Conservation (phyloP, 2,329 filamentous ascomycete species). For the Nemania sp. region DNA sequence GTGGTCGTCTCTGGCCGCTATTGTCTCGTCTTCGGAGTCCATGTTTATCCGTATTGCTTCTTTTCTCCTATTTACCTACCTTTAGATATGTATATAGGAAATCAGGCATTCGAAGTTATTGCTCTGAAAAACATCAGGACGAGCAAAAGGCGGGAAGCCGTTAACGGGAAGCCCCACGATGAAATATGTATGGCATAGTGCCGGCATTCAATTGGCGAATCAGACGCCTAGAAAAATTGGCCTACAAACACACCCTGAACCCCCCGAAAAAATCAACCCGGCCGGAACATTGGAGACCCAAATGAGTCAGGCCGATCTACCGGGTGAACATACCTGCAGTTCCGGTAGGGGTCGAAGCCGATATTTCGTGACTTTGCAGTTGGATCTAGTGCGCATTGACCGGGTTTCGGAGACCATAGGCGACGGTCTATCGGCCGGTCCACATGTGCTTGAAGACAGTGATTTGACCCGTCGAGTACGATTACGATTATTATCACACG, state of each 20-base stretch:
- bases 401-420: not conserved
- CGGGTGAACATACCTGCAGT: not conserved
- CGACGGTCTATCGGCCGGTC: not conserved
- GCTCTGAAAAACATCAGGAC: not conserved
- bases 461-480: too few species aligned
- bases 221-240: not conserved
- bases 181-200: not conserved
- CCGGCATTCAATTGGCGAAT: conserved; percentile 6
- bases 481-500: too few species aligned
- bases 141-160: not conserved
- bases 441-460: not conserved
- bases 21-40: conserved; percentile 33
- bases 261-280: not conserved
- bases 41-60: conserved; percentile 8
- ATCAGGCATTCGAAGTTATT: not conserved
- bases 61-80: not conserved
- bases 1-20: not conserved
- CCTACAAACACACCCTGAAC: not conserved
- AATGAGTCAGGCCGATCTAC: conserved; percentile 31
- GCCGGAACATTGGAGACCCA: conserved; percentile 8
- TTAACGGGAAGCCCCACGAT: not conserved
- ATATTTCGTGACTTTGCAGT: not conserved
- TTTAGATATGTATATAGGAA: not conserved
- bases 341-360: not conserved
- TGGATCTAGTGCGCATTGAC: too few species aligned